Evolutionary conservation across 2,329 filamentous ascomycete genomes (phyloP), one percentile per base, ranked within the genome.

Genomic region (Rachicladosporium sp.): DNA sequence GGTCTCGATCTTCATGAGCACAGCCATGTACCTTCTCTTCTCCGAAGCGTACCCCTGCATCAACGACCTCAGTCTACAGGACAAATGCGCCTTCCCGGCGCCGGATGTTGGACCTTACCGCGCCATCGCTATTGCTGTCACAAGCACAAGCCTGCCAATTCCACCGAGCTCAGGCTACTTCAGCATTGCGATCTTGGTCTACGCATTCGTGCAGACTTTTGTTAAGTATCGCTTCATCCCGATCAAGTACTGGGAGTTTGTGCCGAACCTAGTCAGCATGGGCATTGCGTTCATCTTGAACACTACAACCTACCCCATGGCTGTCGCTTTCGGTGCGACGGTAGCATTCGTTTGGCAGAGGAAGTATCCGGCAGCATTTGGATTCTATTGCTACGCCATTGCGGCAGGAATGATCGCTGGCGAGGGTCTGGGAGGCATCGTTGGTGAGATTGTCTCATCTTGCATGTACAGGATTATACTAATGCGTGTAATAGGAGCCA

Each of bases 21-120:
- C 77, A 1, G 76, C 73, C 7, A 69, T 82, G 48, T 82, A 81
- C 52, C 70, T 80, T 29, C 70, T 82, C 34, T 82, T 82, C 63
- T 70, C 74, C 45, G 68, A 70, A 4, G 79, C 79, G 1, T 82
- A 83, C 56, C 78, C 78, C 1, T 82, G 79, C 54, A 78, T 82
- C 48, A 69, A 74, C 53, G 62, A 70, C 43, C 15, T 19, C 15
- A 46, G 60, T 11, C 53, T 61, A 2, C 61, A 60, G 1, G 60
- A 66, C 4, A 61, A 46, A 3, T 82, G 78, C 54, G 60, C 71
- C 29, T 83, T 82, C 61, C 52, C 57, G 6, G 74, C 73, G 1
- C 78, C 78, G 3, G 78, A 74, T 2, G 77, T 81, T 10, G 61
- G 70, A 0, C 77, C 78, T 0, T 82, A 78, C 78, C 66, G 70